Evolutionary conservation across 345 rosid species (phyloP).

Genomic region (Hibiscus trionum): DNA sequence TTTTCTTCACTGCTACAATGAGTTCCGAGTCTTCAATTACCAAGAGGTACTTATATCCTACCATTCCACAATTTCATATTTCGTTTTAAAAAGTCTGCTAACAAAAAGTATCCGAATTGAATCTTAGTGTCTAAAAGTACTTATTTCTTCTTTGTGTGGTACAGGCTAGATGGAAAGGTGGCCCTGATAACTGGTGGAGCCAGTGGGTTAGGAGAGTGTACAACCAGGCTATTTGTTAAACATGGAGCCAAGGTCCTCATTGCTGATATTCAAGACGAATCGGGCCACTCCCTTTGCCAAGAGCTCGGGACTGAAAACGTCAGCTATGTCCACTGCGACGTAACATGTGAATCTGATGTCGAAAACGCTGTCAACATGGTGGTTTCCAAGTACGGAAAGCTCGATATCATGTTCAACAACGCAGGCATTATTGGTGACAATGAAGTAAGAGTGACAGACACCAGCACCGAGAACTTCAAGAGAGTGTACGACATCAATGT

Average conservation of each 20-base stretch:
- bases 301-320: constrained; percentile 11
- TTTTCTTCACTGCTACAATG: not conserved
- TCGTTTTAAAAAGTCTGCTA: not conserved
- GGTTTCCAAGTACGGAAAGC: constrained; percentile 17
- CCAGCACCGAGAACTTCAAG: constrained; percentile 14
- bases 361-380: constrained; percentile 16
- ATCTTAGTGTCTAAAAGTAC: not conserved
- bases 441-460: not conserved
- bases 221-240: constrained; percentile 11
- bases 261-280: constrained; percentile 24
- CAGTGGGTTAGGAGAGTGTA: constrained; percentile 13
- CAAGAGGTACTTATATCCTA: not conserved
- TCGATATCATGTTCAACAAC: constrained; percentile 31
- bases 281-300: constrained; percentile 4
- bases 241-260: constrained; percentile 24
- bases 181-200: constrained; percentile 18
- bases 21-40: not conserved
- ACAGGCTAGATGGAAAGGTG: constrained; percentile 16
- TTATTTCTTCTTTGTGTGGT: not conserved
- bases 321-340: constrained; percentile 16
- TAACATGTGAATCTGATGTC: constrained; percentile 18
- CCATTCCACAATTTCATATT: not conserved
- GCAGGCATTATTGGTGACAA: not conserved
- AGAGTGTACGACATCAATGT: constrained; percentile 9
- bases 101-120: not conserved